Percentiles rank a stretch among this genome's conserved stretches.
Evolutionary conservation across 768 basidiomycete genomes (phyloP).

Genomic region (Crepidotus variabilis): DNA sequence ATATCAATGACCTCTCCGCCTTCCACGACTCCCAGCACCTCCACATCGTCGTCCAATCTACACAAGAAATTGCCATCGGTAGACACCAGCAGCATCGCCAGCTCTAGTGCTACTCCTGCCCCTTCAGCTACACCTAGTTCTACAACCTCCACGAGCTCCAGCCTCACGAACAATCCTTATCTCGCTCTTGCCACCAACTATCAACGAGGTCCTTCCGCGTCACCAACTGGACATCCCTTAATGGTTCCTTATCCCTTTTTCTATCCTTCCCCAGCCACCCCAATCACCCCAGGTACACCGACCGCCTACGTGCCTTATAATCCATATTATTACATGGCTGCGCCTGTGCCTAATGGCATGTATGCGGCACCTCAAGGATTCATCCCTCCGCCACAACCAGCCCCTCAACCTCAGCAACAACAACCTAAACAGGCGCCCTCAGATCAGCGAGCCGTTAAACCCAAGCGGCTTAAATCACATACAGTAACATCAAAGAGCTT

Average conservation of each 20-base stretch:
- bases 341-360: conserved; percentile 34
- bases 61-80: conserved; percentile 8
- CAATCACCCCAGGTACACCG: conserved; percentile 34
- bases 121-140: conserved; percentile 15
- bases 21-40: neutral
- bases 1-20: neutral
- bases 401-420: conserved; percentile 10
- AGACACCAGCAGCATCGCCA: conserved; percentile 11
- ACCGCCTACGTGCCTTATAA: conserved; percentile 33
- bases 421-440: conserved; percentile 15
- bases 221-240: conserved; percentile 25
- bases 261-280: conserved; percentile 35
- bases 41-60: neutral
- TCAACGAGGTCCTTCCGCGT: conserved; percentile 18
- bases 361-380: conserved; percentile 30
- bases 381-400: conserved; percentile 17
- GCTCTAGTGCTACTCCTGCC: conserved; percentile 4
- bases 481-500: conserved; percentile 75
- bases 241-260: conserved; percentile 42
- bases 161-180: conserved; percentile 30
- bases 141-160: conserved; percentile 23
- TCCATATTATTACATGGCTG: conserved; percentile 40
- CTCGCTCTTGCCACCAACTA: conserved; percentile 27
- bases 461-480: conserved; percentile 77
- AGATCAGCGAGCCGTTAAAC: conserved; percentile 53